phyloP scores from a whole-genome alignment of 768 basidiomycete species.

The Mycena epipterygia region DNA sequence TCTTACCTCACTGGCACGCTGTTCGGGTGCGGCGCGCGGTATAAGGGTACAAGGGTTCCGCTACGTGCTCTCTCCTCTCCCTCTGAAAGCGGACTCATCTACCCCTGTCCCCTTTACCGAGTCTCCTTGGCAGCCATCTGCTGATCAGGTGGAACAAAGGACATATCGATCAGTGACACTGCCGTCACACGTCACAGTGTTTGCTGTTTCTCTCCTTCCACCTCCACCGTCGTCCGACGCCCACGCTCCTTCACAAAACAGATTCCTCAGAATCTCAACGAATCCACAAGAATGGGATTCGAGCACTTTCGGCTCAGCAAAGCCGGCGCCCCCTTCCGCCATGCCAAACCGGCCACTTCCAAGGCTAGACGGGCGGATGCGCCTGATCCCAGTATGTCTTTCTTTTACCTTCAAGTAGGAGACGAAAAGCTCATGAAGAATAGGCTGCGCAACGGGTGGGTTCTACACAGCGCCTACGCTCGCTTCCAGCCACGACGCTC shows the following conservation, averaged over 20 bases:
- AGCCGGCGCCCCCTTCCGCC: constrained; percentile 25
- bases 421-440: background rate
- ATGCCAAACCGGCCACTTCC: background rate
- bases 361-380: background rate
- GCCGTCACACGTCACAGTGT: background rate
- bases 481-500: constrained; percentile 60
- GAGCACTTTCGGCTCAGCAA: constrained; percentile 19
- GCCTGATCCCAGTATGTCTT: background rate
- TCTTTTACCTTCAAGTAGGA: background rate
- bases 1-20: no score
- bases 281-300: constrained; percentile 13
- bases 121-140: no score
- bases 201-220: background rate
- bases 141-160: no score
- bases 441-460: constrained; percentile 69
- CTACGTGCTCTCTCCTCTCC: no score
- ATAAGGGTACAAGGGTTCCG: no score
- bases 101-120: no score
- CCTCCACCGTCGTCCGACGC: constrained; percentile 25
- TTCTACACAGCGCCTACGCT: constrained; percentile 72
- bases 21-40: no score
- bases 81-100: no score
- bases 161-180: no score
- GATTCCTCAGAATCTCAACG: background rate
- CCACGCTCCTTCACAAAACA: constrained; percentile 27